Percentiles rank a stretch among this genome's conserved stretches.
Evolutionary conservation across 2,329 filamentous ascomycete genomes (phyloP).

Genomic region (Penicillium sp.): DNA sequence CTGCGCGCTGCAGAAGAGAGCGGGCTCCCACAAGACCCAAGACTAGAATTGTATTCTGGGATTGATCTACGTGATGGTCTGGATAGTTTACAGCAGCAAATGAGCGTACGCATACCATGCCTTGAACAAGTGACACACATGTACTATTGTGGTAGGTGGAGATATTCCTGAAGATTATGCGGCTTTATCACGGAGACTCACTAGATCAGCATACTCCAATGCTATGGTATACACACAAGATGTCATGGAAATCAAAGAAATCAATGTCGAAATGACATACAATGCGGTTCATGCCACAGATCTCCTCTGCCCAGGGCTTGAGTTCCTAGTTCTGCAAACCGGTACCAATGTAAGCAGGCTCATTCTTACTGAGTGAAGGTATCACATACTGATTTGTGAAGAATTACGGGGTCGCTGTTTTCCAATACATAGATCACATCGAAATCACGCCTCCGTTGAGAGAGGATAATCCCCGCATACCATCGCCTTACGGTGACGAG

Average conservation of each 20-base stretch:
- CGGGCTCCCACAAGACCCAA: neutral
- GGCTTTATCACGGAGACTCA: neutral
- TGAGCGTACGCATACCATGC: constrained; percentile 37
- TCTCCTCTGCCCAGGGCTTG: constrained; percentile 37
- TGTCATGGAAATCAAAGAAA: constrained; percentile 34
- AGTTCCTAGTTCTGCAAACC: constrained; percentile 46
- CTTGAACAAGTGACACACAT: constrained; percentile 47
- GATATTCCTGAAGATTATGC: neutral
- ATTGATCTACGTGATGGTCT: constrained; percentile 32
- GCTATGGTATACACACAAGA: constrained; percentile 40
- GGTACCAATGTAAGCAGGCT: constrained; percentile 40
- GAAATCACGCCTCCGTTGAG: constrained; percentile 33
- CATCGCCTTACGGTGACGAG: constrained; percentile 44
- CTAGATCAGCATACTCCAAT: constrained; percentile 18
- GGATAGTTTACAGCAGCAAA: constrained; percentile 32
- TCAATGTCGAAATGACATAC: constrained; percentile 43
- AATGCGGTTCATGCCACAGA: constrained; percentile 45
- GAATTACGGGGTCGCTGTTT: constrained; percentile 30
- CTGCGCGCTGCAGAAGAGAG: constrained; percentile 6
- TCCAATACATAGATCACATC: constrained; percentile 22
- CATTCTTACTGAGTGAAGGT: neutral
- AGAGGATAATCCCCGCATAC: constrained; percentile 45
- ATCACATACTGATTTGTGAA: constrained; percentile 17
- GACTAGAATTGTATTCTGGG: neutral
- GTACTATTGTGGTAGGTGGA: constrained; percentile 42